Conservation (phyloP, 2,329 filamentous ascomycete species). For the Pestalotiopsis sp. region DNA sequence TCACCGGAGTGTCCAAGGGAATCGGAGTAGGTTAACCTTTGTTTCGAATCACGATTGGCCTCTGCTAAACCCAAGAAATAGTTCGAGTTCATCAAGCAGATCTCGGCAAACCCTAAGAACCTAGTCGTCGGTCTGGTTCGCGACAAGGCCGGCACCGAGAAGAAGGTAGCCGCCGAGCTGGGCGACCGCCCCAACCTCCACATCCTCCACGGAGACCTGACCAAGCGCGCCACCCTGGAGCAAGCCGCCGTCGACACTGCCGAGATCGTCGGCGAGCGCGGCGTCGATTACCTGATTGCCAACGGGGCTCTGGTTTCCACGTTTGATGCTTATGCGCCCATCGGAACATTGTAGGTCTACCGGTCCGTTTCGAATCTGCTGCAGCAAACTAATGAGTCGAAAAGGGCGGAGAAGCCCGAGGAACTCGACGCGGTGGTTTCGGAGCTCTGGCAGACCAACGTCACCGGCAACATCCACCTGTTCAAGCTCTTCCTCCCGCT, state of each 20-base stretch:
- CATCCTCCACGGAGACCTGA: constrained; percentile 47
- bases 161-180: constrained; percentile 43
- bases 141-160: constrained; percentile 44
- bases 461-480: constrained; percentile 50
- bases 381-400: not conserved
- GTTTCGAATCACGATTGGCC: not conserved
- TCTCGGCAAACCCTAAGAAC: constrained; percentile 45
- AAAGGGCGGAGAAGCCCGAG: not conserved
- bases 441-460: constrained; percentile 35
- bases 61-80: constrained; percentile 22
- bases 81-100: constrained; percentile 51
- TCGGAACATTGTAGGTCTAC: constrained; percentile 46
- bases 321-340: constrained; percentile 27
- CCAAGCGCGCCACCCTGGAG: constrained; percentile 38
- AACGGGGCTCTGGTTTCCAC: constrained; percentile 25
- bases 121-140: constrained; percentile 49
- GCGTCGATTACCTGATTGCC: constrained; percentile 7
- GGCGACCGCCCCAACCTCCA: constrained; percentile 41
- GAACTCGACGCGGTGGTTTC: no score
- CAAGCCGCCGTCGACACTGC: not conserved
- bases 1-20: constrained; percentile 22
- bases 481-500: constrained; percentile 55
- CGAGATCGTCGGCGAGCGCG: constrained; percentile 2
- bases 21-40: constrained; percentile 19
- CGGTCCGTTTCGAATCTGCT: constrained; percentile 23